A percentile compares a stretch with the other conserved stretches of the same genome.
phyloP scores from a whole-genome alignment of 2,329 filamentous ascomycete genomes.

The Trichoderma oligosporum region DNA sequence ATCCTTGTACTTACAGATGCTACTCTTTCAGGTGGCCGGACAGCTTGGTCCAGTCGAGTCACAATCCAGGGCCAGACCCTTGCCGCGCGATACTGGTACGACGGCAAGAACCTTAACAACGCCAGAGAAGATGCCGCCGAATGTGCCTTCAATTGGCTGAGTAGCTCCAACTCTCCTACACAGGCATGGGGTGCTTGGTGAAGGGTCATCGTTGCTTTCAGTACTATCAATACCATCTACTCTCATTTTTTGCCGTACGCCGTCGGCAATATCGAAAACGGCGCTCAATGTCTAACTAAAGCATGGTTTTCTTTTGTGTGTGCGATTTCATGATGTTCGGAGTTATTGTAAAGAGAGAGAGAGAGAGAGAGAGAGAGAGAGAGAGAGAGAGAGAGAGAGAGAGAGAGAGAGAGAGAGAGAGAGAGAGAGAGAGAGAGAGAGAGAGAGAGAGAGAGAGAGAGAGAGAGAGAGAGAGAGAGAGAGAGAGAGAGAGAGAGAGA shows the following conservation, averaged over 20 bases:
- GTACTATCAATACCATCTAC: neutral
- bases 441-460: too few species aligned
- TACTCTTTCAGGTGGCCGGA: slow-evolving; percentile 67
- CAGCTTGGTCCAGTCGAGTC: slow-evolving; percentile 83
- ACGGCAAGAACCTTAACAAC: slow-evolving; percentile 81
- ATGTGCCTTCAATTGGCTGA: slow-evolving; percentile 62
- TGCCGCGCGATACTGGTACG: slow-evolving; percentile 84
- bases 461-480: too few species aligned
- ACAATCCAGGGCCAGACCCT: slow-evolving; percentile 63
- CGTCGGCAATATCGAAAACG: neutral
- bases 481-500: too few species aligned
- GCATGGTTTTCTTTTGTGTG: slow-evolving; percentile 10
- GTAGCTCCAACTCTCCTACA: slow-evolving; percentile 29
- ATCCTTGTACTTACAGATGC: neutral
- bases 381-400: too few species aligned
- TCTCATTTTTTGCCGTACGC: neutral
- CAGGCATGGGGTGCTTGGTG: slow-evolving; percentile 27
- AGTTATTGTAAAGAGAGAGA: slow-evolving; percentile 10
- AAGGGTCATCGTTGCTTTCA: neutral
- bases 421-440: too few species aligned
- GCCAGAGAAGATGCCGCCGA: slow-evolving; percentile 90
- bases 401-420: too few species aligned
- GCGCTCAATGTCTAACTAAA: neutral
- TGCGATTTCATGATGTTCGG: slow-evolving; percentile 3
- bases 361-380: too few species aligned